Percentiles rank a stretch among this genome's conserved stretches.
Conservation (phyloP, 352 stramenopile genomes). For the Phytophthora citricola region DNA sequence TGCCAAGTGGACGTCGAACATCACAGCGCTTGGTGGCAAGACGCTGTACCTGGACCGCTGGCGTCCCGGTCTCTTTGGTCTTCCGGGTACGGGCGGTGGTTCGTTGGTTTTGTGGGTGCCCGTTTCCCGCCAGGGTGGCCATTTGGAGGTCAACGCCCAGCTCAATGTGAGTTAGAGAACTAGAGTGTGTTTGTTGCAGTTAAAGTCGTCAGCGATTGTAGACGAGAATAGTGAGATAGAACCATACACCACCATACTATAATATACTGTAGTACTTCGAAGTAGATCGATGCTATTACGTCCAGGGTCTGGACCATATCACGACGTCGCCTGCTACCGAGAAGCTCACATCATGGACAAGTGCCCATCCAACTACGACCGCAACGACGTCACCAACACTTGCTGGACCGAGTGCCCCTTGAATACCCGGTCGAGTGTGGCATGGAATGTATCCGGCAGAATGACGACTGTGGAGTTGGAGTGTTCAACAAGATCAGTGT, state of each 20-base stretch:
- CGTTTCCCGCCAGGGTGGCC: conserved; percentile 32
- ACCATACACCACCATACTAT: conserved; percentile 16
- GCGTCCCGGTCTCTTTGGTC: conserved; percentile 50
- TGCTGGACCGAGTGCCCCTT: too few relatives aligned
- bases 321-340: too few relatives aligned
- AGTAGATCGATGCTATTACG: conserved; percentile 7
- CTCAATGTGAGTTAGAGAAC: conserved; percentile 15
- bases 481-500: too few relatives aligned
- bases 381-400: too few relatives aligned
- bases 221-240: conserved; percentile 22
- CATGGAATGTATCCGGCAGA: too few relatives aligned
- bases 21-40: conserved; percentile 45
- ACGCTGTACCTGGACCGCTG: conserved; percentile 70
- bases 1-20: conserved; percentile 36
- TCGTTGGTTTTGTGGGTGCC: conserved; percentile 63
- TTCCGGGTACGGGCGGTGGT: conserved; percentile 61
- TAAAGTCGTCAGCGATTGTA: conserved; percentile 17
- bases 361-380: too few relatives aligned
- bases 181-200: not conserved
- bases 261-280: conserved; percentile 17
- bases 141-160: conserved; percentile 48
- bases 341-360: too few relatives aligned
- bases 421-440: too few relatives aligned
- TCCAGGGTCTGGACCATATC: too few relatives aligned
- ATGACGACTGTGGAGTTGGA: too few relatives aligned